Base-by-base conservation (phyloP, 345 rosid genomes). In the Boechera retrofracta region DNA sequence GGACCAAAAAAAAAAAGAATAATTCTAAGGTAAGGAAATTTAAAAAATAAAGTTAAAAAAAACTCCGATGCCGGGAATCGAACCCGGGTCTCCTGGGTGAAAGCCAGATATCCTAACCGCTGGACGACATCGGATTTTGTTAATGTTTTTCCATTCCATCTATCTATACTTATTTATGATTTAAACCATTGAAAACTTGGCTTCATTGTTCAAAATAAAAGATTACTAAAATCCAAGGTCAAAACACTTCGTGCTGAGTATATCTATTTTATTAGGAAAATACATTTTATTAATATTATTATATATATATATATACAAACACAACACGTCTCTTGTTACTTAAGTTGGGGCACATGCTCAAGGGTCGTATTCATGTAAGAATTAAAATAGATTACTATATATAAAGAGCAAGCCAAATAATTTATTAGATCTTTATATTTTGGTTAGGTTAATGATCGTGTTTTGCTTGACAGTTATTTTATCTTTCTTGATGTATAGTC, bases 21-120 rank as follows among this genome's bases (percentile, higher is more conserved):
- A 36, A 41, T 41, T 41, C 13, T 76, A 89, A 77, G 42, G 72
- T 92, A 73, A 88, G 1, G 90, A 94, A 54, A 60, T 15, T 21
- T 21, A 51, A 36, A 41, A 57, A 15, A 7, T 13, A 3, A 32
- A 26, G 21, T 21, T 0, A 1, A 5, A 41, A 32, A 76, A 44
- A 21, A 0, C 91, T 92, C 94, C 90, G 82, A 61, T 88, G 91
- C 89, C 94, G 91, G 96, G 87, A 90, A 92, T 87, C 86, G 92
- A 92, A 88, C 98, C 92, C 90, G 94, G 92, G 94, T 90, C 92
- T 79, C 90, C 91, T 89, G 92, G 96, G 92, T 90, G 94, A 88
- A 90, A 88, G 94, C 94, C 94, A 89, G 91, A 83, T 44, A 91
- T 89, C 94, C 97, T 93, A 84, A 86, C 97, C 97, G 88, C 89